Base-by-base conservation (phyloP, 169 alveolate genomes). In the Plasmodium coatneyi region DNA sequence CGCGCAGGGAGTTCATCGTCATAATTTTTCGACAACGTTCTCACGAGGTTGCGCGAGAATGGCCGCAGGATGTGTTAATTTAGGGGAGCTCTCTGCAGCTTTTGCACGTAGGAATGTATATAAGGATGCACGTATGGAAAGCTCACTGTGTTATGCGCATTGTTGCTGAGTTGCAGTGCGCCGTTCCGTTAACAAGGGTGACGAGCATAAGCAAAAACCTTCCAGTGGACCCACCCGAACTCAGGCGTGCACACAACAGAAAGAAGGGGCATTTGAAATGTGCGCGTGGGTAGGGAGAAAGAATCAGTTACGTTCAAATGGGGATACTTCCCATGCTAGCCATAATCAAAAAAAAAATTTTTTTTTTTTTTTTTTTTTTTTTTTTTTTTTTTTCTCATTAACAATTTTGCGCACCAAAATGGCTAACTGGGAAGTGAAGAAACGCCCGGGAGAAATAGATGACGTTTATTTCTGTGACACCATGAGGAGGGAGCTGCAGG, bases 391-490 rank as follows among this genome's bases (percentile, higher is more conserved):
- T 22, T 66, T 66, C 36, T 66, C n/a, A 7, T 22, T n/a, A 5
- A 22, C 32, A 22, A 6, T 46, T 80, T 41, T 80, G 19, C 32
- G 36, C 12, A 32, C 7, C 9, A 74, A 74, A 74, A 86, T 76
- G 93, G 66, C 9, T 14, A 46, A 86, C 41, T 14, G 66, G 76
- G 93, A 78, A 52, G 71, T 39, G 46, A 86, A 43, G 22, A 52
- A 30, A 32, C 19, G 46, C 60, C 36, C 41, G 5, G 84, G 70
- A 32, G 56, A 32, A 54, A 86, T 86, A 86, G 78, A 86, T 78
- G 93, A 86, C 39, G 93, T 46, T 74, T 86, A 74, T 72, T 86
- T 86, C 66, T 86, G 93, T 60, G 80, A 86, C 36, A 25, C 36
- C 43, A 76, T 86, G 14, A 86, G 60, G 80, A 54, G 71, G 41